Evolutionary conservation across 164 flowering plant species (phyloP), one percentile per base, ranked within the genome.

Genomic region (Malania oleifera): DNA sequence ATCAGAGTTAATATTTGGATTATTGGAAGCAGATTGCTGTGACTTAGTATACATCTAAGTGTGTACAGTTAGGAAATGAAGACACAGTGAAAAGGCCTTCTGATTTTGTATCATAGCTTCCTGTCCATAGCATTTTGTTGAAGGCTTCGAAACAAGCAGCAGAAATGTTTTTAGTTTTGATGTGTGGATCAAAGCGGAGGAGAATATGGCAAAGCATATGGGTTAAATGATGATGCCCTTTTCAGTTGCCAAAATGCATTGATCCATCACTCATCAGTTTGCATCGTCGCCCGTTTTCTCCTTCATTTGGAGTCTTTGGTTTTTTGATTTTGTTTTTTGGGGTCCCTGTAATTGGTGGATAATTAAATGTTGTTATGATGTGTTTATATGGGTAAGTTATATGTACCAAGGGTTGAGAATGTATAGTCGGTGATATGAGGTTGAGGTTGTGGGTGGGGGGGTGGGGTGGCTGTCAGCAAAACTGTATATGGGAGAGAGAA

Each of bases 81-180:
- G 53, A 14, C 39, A 23, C 17, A n/a, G 35, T 26, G 34, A 9
- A 38, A 54, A 46, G 62, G 72, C 62, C 52, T 71, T 74, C 71
- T 35, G 70, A 49, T 76, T 67, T 72, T 73, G 56, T 38, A 62
- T 34, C 12, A 65, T 65, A 76, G 78, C 59, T 64, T 59, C 68
- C 35, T 59, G 39, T 44, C 57, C 40, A 7, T 58, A 57, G 45
- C 52, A 3, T 26, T 55, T 43, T 52, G 18, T 28, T 8, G 63
- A 46, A 61, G 67, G 63, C 67, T 63, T 61, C 46, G 57, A 54
- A 54, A 53, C 63, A 44, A 51, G 60, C 44, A 50, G 49, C 51
- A 66, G 58, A 63, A 52, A 68, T 20, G 2, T 38, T 43, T 65
- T 63, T 67, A 70, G 56, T 65, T 51, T 22, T 18, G 26, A 20